These are phyloP conservation scores for Magnaporthiopsis poae DNA, from an alignment of 2,329 filamentous ascomycete species.

Conservation along the genomic window DNA sequence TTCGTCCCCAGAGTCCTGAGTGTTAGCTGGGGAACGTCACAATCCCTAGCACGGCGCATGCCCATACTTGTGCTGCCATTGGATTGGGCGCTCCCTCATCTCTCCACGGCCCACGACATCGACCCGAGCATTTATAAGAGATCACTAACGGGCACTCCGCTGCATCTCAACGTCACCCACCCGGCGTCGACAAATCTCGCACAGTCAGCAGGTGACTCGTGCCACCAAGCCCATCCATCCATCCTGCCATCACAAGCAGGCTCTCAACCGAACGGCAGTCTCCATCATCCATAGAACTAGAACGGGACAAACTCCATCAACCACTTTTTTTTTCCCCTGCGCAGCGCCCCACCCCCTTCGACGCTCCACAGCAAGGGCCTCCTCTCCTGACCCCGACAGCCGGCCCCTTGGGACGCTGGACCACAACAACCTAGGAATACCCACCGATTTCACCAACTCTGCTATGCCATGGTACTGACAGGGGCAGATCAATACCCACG, in stretches of 20 bases:
- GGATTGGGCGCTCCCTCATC: conserved; percentile 2
- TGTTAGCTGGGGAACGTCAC: conserved; percentile 6
- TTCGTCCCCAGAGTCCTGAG: conserved; percentile 1
- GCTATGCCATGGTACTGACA: background rate
- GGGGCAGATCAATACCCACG: background rate
- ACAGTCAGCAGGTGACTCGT: background rate
- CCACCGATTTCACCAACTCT: background rate
- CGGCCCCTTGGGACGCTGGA: background rate
- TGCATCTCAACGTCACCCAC: background rate
- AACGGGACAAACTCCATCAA: background rate
- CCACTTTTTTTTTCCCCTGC: background rate
- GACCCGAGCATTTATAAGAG: background rate
- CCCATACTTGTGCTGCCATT: background rate
- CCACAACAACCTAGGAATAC: background rate
- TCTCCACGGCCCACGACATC: conserved; percentile 1
- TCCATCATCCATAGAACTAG: background rate
- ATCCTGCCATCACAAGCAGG: background rate
- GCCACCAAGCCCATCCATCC: background rate
- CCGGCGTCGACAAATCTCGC: background rate
- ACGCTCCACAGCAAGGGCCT: background rate
- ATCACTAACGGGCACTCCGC: background rate
- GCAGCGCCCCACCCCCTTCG: background rate
- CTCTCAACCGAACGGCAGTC: background rate
- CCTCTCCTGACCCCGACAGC: background rate
- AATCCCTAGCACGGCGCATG: conserved; percentile 1